Conservation (phyloP, 768 basidiomycete genomes). For the Naganishia randhawae region DNA sequence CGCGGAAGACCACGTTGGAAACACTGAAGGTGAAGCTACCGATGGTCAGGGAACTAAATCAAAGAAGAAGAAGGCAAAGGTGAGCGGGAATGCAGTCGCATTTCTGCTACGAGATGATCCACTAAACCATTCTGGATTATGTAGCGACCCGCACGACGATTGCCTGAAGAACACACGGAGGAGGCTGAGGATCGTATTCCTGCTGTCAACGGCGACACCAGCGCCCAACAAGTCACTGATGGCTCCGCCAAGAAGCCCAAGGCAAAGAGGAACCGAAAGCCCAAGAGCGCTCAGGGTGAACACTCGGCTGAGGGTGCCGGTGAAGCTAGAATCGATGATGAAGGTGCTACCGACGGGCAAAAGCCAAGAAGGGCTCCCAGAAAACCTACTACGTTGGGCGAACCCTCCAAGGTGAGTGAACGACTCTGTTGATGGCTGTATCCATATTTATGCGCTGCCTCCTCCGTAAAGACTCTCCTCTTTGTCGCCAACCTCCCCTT, state of each 20-base stretch:
- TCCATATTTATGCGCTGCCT: background rate
- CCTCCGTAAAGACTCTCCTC: slow-evolving; percentile 55
- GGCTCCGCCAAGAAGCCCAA: slow-evolving; percentile 28
- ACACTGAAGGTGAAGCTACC: slow-evolving; percentile 30
- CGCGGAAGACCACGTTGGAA: slow-evolving; percentile 29
- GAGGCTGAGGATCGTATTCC: slow-evolving; percentile 39
- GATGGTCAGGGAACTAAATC: slow-evolving; percentile 23
- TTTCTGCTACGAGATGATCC: background rate
- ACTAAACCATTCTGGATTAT: background rate
- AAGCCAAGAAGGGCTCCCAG: slow-evolving; percentile 32
- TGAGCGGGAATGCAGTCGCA: background rate
- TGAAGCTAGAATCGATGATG: slow-evolving; percentile 44
- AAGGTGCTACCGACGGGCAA: slow-evolving; percentile 27
- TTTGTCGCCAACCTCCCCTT: slow-evolving; percentile 99
- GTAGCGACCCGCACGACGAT: slow-evolving; percentile 37
- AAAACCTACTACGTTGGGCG: slow-evolving; percentile 37
- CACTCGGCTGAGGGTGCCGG: slow-evolving; percentile 19
- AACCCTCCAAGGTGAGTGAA: slow-evolving; percentile 41
- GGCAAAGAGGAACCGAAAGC: slow-evolving; percentile 35
- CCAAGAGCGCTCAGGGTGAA: slow-evolving; percentile 28
- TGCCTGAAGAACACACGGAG: slow-evolving; percentile 45
- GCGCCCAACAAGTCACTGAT: slow-evolving; percentile 22
- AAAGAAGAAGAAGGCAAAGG: slow-evolving; percentile 31
- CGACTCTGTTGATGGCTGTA: background rate
- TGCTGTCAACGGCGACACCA: slow-evolving; percentile 30